These are phyloP conservation scores for Cephalotrichum gorgonifer DNA, from an alignment of 2,329 filamentous ascomycete genomes.

Conservation along the genomic window DNA sequence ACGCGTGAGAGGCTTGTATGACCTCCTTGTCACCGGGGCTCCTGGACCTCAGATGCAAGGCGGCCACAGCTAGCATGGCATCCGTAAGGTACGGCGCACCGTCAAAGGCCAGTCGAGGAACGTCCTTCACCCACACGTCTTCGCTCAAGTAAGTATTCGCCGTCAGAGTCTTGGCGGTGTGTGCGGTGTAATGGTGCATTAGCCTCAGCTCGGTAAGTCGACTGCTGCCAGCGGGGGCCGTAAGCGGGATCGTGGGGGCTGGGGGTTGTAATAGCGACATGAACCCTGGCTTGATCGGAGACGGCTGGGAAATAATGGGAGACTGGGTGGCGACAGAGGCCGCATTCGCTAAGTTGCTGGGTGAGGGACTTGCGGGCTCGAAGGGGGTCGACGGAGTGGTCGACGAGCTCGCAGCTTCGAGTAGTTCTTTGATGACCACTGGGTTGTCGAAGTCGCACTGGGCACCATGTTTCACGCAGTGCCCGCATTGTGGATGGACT, in stretches of 20 bases:
- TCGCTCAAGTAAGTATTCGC: constrained; percentile 39
- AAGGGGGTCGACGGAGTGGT: constrained; percentile 14
- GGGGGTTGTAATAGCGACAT: constrained; percentile 10
- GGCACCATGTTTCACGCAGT: constrained; percentile 58
- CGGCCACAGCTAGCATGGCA: constrained; percentile 53
- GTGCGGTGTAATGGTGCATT: constrained; percentile 54
- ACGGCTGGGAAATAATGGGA: neutral
- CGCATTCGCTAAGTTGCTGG: constrained; percentile 10
- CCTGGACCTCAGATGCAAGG: constrained; percentile 48
- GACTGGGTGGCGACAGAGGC: constrained; percentile 12
- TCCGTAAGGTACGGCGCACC: constrained; percentile 50
- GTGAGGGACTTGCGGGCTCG: constrained; percentile 10
- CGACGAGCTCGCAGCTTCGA: constrained; percentile 23
- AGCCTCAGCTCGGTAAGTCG: constrained; percentile 48
- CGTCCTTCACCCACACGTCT: constrained; percentile 48
- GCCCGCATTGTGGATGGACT: constrained; percentile 53
- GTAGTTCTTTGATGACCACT: constrained; percentile 32
- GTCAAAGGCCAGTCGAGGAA: constrained; percentile 51
- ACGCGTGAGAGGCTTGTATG: constrained; percentile 52
- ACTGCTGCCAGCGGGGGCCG: constrained; percentile 22
- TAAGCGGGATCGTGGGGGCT: constrained; percentile 9
- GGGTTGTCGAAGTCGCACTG: constrained; percentile 53
- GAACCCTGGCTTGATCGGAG: neutral
- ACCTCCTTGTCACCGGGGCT: constrained; percentile 47
- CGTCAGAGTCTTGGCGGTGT: constrained; percentile 49